Conservation (phyloP, 768 basidiomycete genomes). For the Daedaleopsis sinensis region DNA sequence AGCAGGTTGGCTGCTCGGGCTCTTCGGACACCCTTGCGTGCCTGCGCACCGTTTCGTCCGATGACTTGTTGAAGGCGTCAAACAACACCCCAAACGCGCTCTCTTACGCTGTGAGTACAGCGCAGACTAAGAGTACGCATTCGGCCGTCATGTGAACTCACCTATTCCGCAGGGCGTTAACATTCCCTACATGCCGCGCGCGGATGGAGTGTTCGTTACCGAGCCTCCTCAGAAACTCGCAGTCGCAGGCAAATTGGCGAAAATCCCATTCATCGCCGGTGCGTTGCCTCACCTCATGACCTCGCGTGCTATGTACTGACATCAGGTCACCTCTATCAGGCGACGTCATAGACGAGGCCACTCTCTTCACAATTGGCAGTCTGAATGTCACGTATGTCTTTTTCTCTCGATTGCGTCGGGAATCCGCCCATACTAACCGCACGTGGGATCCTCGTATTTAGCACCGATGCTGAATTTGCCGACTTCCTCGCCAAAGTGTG, state of each 20-base stretch:
- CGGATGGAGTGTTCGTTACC: conserved; percentile 53
- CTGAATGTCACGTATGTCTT: conserved; percentile 34
- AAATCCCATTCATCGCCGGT: conserved; percentile 53
- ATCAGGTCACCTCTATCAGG: background rate
- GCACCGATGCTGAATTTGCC: conserved; percentile 26
- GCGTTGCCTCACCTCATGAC: background rate
- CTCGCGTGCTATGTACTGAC: background rate
- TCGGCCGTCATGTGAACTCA: background rate
- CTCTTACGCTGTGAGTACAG: conserved; percentile 23
- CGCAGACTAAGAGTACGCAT: no score
- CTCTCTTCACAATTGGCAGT: conserved; percentile 36
- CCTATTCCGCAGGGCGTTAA: conserved; percentile 23
- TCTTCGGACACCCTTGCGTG: conserved; percentile 21
- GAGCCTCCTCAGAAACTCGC: conserved; percentile 44
- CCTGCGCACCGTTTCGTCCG: conserved; percentile 40
- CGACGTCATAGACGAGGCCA: conserved; percentile 58
- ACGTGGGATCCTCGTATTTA: conserved; percentile 2
- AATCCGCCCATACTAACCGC: background rate
- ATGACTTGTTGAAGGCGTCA: conserved; percentile 33
- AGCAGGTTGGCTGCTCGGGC: conserved; percentile 12
- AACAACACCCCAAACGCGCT: conserved; percentile 33
- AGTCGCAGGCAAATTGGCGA: conserved; percentile 46
- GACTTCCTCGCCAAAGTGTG: conserved; percentile 24
- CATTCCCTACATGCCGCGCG: conserved; percentile 47
- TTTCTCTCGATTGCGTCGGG: no score